Base-by-base conservation (phyloP, 2,329 filamentous ascomycete species). In the Chrysosporium keratinophilum region DNA sequence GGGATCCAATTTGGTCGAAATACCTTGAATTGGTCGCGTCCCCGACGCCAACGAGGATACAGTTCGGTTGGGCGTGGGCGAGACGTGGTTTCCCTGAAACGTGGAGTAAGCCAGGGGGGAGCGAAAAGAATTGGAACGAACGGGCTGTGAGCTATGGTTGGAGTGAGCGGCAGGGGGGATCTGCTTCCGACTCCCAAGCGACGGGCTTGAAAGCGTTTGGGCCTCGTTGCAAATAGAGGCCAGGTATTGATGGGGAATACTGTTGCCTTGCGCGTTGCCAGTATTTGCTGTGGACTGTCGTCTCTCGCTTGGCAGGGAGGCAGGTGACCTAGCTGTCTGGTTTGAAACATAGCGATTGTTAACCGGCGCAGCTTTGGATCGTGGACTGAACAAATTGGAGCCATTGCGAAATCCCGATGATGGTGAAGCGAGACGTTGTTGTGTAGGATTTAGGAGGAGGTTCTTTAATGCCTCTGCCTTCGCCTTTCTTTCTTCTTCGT, bases 391-490 rank as follows among this genome's bases (percentile, higher is more conserved):
- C 11, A 57, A 23, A 34, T 53, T 62, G n/a, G 52, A 44, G 34
- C 60, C 57, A 28, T 58, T 60, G 53, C 49, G 60, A 50, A 54
- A 57, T 41, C 61, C 62, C 49, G 60, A 63, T 45, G 64, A 67
- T 45, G 63, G 64, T 43, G 64, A 67, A 11, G 64, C 65, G 17
- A 65, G 64, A 34, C 64, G 65, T 52, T 69, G 70, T 7, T 67
- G 67, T 28, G 62, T 65, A 35, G 70, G 70, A 50, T 74, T 75
- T 50, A 74, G 64, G 20, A 76, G 60, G 19, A 75, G 57, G 54
- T 69, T 67, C 61, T 75, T 76, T 55, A 76, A 56, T 42, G 71
- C 72, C 54, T 71, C 67, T 1, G 68, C 71, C 58, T 75, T 75
- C 10, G 67, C 65, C 54, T 64, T 70, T 53, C 68, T 68, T 54